Base-by-base conservation (phyloP, 768 basidiomycete species). In the Rhodotorula sphaerocarpa region DNA sequence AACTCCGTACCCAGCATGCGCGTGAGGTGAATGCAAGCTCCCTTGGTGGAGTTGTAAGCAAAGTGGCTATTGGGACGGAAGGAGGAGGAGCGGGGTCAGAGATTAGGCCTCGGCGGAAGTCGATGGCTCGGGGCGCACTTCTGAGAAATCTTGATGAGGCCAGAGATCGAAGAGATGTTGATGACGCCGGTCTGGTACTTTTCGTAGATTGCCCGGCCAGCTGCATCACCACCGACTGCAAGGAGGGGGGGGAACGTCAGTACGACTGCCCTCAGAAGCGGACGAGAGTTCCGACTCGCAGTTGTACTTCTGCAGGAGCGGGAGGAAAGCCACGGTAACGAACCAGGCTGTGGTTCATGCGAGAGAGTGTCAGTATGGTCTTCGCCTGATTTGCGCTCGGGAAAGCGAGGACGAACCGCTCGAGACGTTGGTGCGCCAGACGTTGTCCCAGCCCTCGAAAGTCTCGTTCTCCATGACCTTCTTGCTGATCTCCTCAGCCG, bases 311-410 rank as follows among this genome's bases (percentile, higher is more conserved):
- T 55, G 45, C 42, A 65, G 63, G 14, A 65, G 54, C 5, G 63
- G 63, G n/a, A 65, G 47, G 55, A 65, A 59, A 1, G 63, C 63
- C 41, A 51, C 20, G 27, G 57, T 63, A n/a, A 48, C 48, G 39
- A 47, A 30, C 57, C 43, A 63, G 36, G 53, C 41, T 28, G 12
- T 47, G 7, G 30, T 23, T 10, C 10, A 39, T 10, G 36, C 36
- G 36, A 16, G 36, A 16, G 16, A 16, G 9, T 39, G 36, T 39
- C 36, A 39, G 36, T 39, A n/a, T n/a, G n/a, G n/a, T n/a, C n/a
- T n/a, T n/a, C n/a, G n/a, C n/a, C n/a, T n/a, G n/a, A n/a, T 16
- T 39, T 39, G 36, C 36, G 36, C 36, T 39, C 36, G 10, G 36
- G 36, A 39, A 39, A 9, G 36, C 16, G 36, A 39, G 36, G 16